These are phyloP conservation scores for Moringa oleifera DNA, from an alignment of 345 rosid genomes.

Conservation along the genomic window DNA sequence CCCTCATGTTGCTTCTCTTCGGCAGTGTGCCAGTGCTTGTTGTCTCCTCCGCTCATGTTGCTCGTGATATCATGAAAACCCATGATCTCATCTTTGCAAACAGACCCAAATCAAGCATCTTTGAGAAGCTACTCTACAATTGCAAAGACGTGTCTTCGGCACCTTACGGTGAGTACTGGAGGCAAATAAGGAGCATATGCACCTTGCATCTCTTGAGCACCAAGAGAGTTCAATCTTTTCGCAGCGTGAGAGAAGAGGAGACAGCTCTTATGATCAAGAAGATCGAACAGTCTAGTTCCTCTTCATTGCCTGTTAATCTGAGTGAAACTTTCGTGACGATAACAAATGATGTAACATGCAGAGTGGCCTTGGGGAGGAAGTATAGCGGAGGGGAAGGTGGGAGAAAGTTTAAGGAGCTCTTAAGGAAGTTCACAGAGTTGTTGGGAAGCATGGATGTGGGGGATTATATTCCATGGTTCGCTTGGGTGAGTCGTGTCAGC, in stretches of 20 bases:
- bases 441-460: slow-evolving; percentile 37
- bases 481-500: slow-evolving; percentile 30
- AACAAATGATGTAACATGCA: slow-evolving; percentile 43
- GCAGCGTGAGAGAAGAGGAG: slow-evolving; percentile 43
- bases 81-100: slow-evolving; percentile 45
- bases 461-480: slow-evolving; percentile 50
- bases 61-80: slow-evolving; percentile 45
- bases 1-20: slow-evolving; percentile 53
- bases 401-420: slow-evolving; percentile 29
- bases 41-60: slow-evolving; percentile 47
- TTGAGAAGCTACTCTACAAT: slow-evolving; percentile 31
- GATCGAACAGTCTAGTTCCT: slow-evolving; percentile 11
- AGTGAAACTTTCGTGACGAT: slow-evolving; percentile 22
- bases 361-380: slow-evolving; percentile 55
- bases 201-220: slow-evolving; percentile 43
- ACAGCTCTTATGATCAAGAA: slow-evolving; percentile 21
- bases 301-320: slow-evolving; percentile 33
- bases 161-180: slow-evolving; percentile 70
- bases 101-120: slow-evolving; percentile 26
- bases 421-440: slow-evolving; percentile 21
- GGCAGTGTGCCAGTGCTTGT: slow-evolving; percentile 41
- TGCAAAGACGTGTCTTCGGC: slow-evolving; percentile 34
- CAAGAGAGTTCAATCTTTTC: slow-evolving; percentile 40
- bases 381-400: slow-evolving; percentile 31
- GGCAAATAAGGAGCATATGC: slow-evolving; percentile 49